Percentiles rank a stretch among this genome's conserved stretches.
Evolutionary conservation across 495 filamentous ascomycete species (phyloP).

Genomic region (Lasiosphaeria miniovina): DNA sequence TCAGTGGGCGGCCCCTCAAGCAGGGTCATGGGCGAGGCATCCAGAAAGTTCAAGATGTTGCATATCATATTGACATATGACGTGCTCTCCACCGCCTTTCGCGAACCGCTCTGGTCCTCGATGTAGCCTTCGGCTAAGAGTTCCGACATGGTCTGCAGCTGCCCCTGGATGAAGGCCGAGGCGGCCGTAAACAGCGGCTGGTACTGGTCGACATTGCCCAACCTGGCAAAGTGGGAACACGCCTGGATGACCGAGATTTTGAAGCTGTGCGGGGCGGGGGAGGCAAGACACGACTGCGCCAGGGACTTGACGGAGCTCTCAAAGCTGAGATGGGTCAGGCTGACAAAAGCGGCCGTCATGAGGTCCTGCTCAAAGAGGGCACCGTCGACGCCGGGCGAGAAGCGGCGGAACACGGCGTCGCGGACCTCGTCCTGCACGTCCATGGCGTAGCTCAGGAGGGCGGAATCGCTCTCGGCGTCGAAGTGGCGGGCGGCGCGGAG

Average conservation of each 20-base stretch:
- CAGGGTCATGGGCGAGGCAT: constrained; percentile 50
- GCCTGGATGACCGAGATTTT: constrained; percentile 59
- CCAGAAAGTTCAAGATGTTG: constrained; percentile 52
- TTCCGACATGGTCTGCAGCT: constrained; percentile 47
- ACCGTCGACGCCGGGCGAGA: constrained; percentile 42
- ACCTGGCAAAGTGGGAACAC: constrained; percentile 53
- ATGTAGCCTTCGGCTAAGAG: constrained; percentile 43
- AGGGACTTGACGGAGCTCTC: constrained; percentile 54
- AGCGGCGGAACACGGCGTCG: constrained; percentile 59
- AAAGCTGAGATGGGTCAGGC: constrained; percentile 55
- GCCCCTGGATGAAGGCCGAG: constrained; percentile 53
- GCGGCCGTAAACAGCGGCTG: constrained; percentile 50
- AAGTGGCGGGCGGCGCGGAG: constrained; percentile 60
- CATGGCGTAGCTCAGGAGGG: constrained; percentile 60
- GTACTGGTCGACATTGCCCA: constrained; percentile 48
- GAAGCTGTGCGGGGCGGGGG: constrained; percentile 54
- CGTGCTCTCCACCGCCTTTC: constrained; percentile 37
- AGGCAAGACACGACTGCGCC: constrained; percentile 50
- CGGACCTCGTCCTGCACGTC: constrained; percentile 64
- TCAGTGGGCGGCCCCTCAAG: constrained; percentile 42
- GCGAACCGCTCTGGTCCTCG: constrained; percentile 36
- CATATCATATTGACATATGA: constrained; percentile 43
- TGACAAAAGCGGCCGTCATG: constrained; percentile 64
- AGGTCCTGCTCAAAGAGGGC: constrained; percentile 53
- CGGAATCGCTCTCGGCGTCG: constrained; percentile 55